These are phyloP conservation scores for Podaxis sp. DNA, from an alignment of 768 basidiomycete genomes.

Conservation along the genomic window DNA sequence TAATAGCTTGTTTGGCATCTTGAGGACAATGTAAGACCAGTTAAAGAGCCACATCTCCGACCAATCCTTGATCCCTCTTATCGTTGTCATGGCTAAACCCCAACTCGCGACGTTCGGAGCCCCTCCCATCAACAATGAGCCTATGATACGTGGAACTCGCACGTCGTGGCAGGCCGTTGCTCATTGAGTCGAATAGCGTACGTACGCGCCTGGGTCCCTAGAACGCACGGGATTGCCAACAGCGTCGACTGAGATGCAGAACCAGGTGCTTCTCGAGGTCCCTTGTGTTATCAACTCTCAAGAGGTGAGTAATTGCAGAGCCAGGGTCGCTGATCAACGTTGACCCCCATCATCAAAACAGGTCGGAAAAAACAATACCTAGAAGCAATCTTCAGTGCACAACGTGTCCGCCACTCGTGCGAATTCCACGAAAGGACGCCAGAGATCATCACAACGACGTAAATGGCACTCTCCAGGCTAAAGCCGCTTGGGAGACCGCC, in stretches of 20 bases:
- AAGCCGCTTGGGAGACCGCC: slow-evolving; percentile 92
- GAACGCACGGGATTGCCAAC: slow-evolving; percentile 75
- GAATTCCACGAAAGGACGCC: slow-evolving; percentile 86
- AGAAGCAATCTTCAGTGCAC: slow-evolving; percentile 81
- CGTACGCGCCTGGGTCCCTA: slow-evolving; percentile 74
- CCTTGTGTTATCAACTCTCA: slow-evolving; percentile 92
- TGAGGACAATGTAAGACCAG: not conserved
- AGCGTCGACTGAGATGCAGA: slow-evolving; percentile 77
- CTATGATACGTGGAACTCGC: slow-evolving; percentile 61
- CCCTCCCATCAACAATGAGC: slow-evolving; percentile 88
- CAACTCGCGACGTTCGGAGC: slow-evolving; percentile 86
- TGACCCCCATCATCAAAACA: slow-evolving; percentile 23
- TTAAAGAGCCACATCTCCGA: not conserved
- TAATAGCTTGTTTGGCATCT: not conserved
- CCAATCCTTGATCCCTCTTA: slow-evolving; percentile 1
- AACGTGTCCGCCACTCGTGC: slow-evolving; percentile 82
- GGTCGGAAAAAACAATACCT: slow-evolving; percentile 79
- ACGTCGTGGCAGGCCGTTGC: not conserved
- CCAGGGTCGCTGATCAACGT: not conserved
- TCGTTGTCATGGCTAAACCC: slow-evolving; percentile 56
- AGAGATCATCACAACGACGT: slow-evolving; percentile 77
- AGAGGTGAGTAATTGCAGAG: slow-evolving; percentile 45
- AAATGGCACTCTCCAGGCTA: slow-evolving; percentile 82
- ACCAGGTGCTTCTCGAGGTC: slow-evolving; percentile 84
- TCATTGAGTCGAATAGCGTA: slow-evolving; percentile 41